Conservation (phyloP, 352 stramenopile species). For the Phytophthora fragariae region DNA sequence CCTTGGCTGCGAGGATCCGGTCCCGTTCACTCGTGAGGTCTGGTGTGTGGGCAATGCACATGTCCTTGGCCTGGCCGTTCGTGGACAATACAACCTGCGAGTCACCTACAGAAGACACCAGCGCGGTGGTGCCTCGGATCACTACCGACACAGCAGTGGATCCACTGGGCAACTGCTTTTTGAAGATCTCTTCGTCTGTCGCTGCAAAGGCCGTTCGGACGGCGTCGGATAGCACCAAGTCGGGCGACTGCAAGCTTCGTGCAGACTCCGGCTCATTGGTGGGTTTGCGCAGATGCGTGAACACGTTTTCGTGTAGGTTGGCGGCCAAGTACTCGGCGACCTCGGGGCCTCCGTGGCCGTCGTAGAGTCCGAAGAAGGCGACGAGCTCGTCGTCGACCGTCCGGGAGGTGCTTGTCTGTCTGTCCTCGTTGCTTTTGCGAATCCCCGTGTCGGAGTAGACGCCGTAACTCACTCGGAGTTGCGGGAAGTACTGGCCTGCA, state of each 20-base stretch:
- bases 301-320: conserved; percentile 70
- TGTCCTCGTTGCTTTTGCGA: conserved; percentile 83
- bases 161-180: conserved; percentile 73
- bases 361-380: conserved; percentile 87
- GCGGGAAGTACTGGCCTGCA: conserved; percentile 59
- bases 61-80: conserved; percentile 56
- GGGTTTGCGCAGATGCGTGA: conserved; percentile 48
- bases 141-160: conserved; percentile 77
- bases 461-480: conserved; percentile 71
- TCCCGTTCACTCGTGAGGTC: conserved; percentile 72
- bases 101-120: conserved; percentile 81
- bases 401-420: conserved; percentile 58
- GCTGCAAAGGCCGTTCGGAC: conserved; percentile 60
- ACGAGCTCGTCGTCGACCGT: conserved; percentile 64
- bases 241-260: conserved; percentile 25
- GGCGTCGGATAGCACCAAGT: conserved; percentile 36
- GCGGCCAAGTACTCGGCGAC: conserved; percentile 73
- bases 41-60: conserved; percentile 79
- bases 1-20: conserved; percentile 85
- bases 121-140: conserved; percentile 53
- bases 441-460: conserved; percentile 78
- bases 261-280: conserved; percentile 40
- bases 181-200: conserved; percentile 81
- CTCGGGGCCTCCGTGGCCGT: conserved; percentile 78
- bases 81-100: conserved; percentile 83